phyloP scores from a whole-genome alignment of 2,329 filamentous ascomycete genomes.

The Didymella pomorum region DNA sequence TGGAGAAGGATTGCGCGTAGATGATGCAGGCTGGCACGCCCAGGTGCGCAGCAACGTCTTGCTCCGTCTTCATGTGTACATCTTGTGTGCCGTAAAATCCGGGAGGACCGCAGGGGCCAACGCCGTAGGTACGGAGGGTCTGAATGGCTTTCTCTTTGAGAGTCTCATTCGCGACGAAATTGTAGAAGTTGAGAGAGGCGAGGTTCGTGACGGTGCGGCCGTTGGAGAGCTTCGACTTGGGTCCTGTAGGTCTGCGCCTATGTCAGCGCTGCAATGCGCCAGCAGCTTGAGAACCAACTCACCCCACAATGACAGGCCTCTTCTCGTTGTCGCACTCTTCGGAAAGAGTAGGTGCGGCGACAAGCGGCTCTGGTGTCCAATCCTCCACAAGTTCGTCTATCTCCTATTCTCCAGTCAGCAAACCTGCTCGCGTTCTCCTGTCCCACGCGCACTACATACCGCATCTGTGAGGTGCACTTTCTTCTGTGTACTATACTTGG shows the following conservation, averaged over 20 bases:
- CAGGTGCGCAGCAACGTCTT: constrained; percentile 88
- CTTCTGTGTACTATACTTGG: constrained; percentile 90
- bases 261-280: constrained; percentile 23
- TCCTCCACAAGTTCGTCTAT: constrained; percentile 97
- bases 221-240: constrained; percentile 86
- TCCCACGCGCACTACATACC: constrained; percentile 48
- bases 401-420: constrained; percentile 63
- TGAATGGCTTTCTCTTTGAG: constrained; percentile 96
- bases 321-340: constrained; percentile 87
- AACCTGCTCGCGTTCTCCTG: constrained; percentile 1
- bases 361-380: constrained; percentile 93
- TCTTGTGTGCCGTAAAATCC: constrained; percentile 99
- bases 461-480: constrained; percentile 89
- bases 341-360: constrained; percentile 73
- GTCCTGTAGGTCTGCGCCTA: constrained; percentile 76
- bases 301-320: constrained; percentile 88
- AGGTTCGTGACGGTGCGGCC: constrained; percentile 93
- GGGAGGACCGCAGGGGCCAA: constrained; percentile 94
- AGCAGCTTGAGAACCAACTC: constrained; percentile 27
- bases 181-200: constrained; percentile 96
- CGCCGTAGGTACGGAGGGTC: constrained; percentile 92
- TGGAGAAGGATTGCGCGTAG: constrained; percentile 95
- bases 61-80: constrained; percentile 96
- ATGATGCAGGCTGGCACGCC: constrained; percentile 91
- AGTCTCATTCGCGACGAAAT: constrained; percentile 90